These are phyloP conservation scores for Lasiodiplodia citricola DNA, from an alignment of 2,329 filamentous ascomycete genomes.

Conservation along the genomic window DNA sequence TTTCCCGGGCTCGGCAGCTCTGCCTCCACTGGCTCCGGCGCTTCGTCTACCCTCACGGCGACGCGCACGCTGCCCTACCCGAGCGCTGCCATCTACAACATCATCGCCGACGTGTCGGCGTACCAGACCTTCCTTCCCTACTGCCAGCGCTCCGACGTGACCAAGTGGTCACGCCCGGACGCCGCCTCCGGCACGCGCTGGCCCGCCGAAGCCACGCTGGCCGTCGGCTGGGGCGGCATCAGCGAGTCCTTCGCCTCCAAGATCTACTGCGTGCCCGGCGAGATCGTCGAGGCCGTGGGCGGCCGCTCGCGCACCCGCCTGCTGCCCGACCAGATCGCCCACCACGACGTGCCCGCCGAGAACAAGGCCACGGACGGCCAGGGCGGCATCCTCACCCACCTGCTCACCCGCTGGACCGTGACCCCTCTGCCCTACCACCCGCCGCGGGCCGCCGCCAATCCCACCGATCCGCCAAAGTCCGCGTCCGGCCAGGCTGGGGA, in stretches of 20 bases:
- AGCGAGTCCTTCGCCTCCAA: constrained; percentile 82
- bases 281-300: constrained; percentile 37
- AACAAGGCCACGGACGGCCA: constrained; percentile 7
- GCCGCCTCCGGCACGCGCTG: constrained; percentile 56
- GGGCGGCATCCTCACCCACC: constrained; percentile 64
- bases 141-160: constrained; percentile 79
- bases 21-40: constrained; percentile 29
- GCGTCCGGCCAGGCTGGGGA: constrained; percentile 36
- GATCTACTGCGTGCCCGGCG: constrained; percentile 74
- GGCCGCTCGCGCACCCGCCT: constrained; percentile 31
- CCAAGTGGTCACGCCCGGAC: constrained; percentile 68
- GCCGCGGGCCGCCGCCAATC: constrained; percentile 35
- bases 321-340: constrained; percentile 15
- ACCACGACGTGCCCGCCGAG: constrained; percentile 14
- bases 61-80: constrained; percentile 78
- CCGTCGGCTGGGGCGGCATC: constrained; percentile 83
- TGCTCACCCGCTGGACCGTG: constrained; percentile 74
- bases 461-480: constrained; percentile 31
- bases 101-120: constrained; percentile 86
- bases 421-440: constrained; percentile 56
- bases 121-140: constrained; percentile 93
- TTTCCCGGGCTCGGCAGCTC: constrained; percentile 50
- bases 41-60: constrained; percentile 64
- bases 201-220: constrained; percentile 78
- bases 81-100: constrained; percentile 71